A percentile compares a stretch with the other conserved stretches of the same genome.
Evolutionary conservation across 83 land plant species (phyloP).

Genomic region (Diphasiastrum complanatum): DNA sequence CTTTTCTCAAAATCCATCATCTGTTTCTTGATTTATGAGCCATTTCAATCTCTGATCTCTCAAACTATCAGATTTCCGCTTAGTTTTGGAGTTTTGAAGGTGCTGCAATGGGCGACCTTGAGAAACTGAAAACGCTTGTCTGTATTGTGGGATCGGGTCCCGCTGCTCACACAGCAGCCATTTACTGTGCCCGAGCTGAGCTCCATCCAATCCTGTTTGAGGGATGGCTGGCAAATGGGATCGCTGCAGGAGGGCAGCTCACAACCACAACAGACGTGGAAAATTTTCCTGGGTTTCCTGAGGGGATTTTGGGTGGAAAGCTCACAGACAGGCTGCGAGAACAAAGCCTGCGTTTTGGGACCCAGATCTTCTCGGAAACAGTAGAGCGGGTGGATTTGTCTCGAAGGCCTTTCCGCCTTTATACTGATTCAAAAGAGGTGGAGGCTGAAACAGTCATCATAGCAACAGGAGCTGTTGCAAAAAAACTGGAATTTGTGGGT

Average conservation of each 20-base stretch:
- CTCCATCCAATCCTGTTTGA: conserved; percentile 81
- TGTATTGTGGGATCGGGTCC: conserved; percentile 97
- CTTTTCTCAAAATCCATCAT: too few species aligned
- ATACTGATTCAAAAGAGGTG: conserved; percentile 38
- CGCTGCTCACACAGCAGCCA: conserved; percentile 94
- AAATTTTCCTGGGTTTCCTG: conserved; percentile 94
- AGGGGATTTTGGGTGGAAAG: conserved; percentile 68
- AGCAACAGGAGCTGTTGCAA: conserved; percentile 96
- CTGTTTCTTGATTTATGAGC: too few species aligned
- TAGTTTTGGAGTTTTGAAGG: too few species aligned
- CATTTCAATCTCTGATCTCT: too few species aligned
- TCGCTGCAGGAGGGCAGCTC: conserved; percentile 96
- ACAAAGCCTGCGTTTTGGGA: conserved; percentile 73
- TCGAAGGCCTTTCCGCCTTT: conserved; percentile 49
- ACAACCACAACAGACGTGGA: conserved; percentile 96
- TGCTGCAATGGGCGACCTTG: conserved; percentile 18
- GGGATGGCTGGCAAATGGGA: conserved; percentile 92
- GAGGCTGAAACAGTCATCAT: conserved; percentile 73
- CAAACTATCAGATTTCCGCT: too few species aligned
- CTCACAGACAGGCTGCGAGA: conserved; percentile 63
- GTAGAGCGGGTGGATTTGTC: conserved; percentile 64
- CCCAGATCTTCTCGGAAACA: conserved; percentile 70
- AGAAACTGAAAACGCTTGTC: conserved; percentile 42
- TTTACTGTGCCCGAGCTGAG: conserved; percentile 84
- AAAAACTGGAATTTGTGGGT: conserved; percentile 60